These are phyloP conservation scores for Plasmodium berghei DNA, from an alignment of 169 alveolate genomes.

Conservation along the genomic window DNA sequence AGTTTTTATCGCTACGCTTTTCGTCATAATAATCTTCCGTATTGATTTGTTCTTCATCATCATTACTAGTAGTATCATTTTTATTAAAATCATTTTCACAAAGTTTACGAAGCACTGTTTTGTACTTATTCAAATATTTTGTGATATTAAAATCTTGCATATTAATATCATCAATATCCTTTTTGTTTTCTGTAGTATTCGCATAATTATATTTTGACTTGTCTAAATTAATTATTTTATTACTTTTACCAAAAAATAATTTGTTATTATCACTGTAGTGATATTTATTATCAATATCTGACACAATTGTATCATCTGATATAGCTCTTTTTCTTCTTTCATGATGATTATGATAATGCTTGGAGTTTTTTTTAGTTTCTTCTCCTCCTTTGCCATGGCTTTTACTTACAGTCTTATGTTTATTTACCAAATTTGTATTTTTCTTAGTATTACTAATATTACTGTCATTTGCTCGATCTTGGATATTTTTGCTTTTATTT, in stretches of 20 bases:
- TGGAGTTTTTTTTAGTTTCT: background rate
- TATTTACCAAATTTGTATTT: background rate
- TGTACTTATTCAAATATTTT: slow-evolving; percentile 58
- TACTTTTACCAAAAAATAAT: background rate
- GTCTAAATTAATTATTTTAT: background rate
- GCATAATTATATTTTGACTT: background rate
- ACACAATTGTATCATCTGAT: background rate
- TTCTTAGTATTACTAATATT: background rate
- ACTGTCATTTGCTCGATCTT: background rate
- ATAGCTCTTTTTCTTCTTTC: background rate
- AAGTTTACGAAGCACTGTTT: slow-evolving; percentile 35
- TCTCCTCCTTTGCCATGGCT: background rate
- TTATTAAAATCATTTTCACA: slow-evolving; percentile 29
- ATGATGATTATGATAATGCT: background rate
- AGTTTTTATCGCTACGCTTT: background rate
- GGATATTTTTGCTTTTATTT: background rate
- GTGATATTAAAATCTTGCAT: slow-evolving; percentile 33
- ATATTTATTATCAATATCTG: background rate
- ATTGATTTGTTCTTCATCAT: slow-evolving; percentile 15
- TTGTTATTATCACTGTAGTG: background rate
- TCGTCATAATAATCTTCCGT: no score
- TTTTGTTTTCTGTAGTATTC: background rate
- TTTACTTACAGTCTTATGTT: background rate
- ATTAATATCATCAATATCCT: background rate
- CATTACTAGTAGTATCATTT: slow-evolving; percentile 8